Base-by-base conservation (phyloP, 2,329 filamentous ascomycete genomes). In the Onygenales sp. region DNA sequence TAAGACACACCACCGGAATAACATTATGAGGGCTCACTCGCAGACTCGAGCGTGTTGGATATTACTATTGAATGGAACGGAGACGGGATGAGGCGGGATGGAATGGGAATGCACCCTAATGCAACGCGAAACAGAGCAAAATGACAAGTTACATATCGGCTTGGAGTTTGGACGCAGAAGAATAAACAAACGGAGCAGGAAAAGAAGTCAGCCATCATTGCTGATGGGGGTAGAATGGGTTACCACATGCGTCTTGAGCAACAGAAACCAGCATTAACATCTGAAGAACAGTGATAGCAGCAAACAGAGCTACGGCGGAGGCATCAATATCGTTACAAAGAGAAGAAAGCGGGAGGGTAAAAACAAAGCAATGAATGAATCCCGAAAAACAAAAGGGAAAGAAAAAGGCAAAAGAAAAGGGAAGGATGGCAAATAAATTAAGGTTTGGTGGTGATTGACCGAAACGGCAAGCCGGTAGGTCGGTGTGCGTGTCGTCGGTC, bases 301-400 rank as follows among this genome's bases (percentile, higher is more conserved):
- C 21, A 10, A 17, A 51, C 17, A 14, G 32, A 21, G 34, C 34
- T 39, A 21, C 14, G n/a, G 40, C 8, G 8, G 14, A 43, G 17
- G 49, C 49, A 31, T 51, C 42, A 44, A 9, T 51, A 51, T 51
- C 49, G 32, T 51, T 43, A 52, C 42, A 55, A 53, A 52, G 9
- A 14, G 39, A 9, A 42, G 21, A 27, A 27, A 27, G 21, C 21
- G 3, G 21, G 21, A 27, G 21, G 21, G 21, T 27, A 49, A 44
- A 33, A 32, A 37, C 40, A 31, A 17, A 34, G n/a, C 21, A n/a
- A 51, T 40, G 51, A 37, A 14, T 31, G 32, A 42, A n/a, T 17
- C 40, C 31, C 36, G 37, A 13, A 48, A 52, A 27, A 13, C 40
- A 46, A 49, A 39, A n/a, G 33, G 37, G 40, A 53, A 58, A 45